Percentiles rank a stretch among this genome's conserved stretches.
Conservation (phyloP, 176 grass and related monocot species). For the Miscanthus lutarioriparius region DNA sequence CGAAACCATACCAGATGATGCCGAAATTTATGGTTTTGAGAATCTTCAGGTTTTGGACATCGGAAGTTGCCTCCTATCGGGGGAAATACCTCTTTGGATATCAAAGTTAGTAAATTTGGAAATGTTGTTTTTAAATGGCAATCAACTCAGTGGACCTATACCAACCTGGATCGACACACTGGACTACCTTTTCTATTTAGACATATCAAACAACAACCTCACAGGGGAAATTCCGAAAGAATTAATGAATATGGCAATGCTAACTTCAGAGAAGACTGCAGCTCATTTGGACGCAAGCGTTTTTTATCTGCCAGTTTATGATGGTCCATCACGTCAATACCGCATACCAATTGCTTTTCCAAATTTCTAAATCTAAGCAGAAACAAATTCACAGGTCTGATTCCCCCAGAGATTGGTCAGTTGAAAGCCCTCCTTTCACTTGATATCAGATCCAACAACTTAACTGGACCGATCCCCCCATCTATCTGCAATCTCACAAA, state of each 20-base stretch:
- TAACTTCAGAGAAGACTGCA: conserved; percentile 17
- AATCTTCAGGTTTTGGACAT: conserved; percentile 40
- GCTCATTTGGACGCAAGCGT: background rate
- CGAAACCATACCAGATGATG: conserved; percentile 35
- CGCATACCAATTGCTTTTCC: background rate
- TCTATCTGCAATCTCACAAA: conserved; percentile 35
- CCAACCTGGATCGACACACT: conserved; percentile 30
- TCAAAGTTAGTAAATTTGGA: conserved; percentile 25
- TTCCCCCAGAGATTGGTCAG: conserved; percentile 5
- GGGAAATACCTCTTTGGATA: conserved; percentile 47
- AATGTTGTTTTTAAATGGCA: background rate
- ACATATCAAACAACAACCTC: conserved; percentile 46
- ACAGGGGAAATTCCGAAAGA: conserved; percentile 31
- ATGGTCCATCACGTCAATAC: background rate
- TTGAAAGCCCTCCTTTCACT: conserved; percentile 19
- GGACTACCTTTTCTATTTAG: conserved; percentile 36
- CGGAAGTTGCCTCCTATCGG: conserved; percentile 10
- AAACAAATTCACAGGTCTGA: background rate
- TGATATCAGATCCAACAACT: conserved; percentile 30
- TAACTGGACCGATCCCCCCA: conserved; percentile 8
- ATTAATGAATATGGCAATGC: conserved; percentile 33
- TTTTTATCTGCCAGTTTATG: background rate
- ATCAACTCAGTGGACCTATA: conserved; percentile 38
- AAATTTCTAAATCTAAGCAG: background rate
- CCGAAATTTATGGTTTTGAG: conserved; percentile 10